phyloP scores from a whole-genome alignment of 371 early-diverging fungal species.

The Choanephora cucurbitarum region DNA sequence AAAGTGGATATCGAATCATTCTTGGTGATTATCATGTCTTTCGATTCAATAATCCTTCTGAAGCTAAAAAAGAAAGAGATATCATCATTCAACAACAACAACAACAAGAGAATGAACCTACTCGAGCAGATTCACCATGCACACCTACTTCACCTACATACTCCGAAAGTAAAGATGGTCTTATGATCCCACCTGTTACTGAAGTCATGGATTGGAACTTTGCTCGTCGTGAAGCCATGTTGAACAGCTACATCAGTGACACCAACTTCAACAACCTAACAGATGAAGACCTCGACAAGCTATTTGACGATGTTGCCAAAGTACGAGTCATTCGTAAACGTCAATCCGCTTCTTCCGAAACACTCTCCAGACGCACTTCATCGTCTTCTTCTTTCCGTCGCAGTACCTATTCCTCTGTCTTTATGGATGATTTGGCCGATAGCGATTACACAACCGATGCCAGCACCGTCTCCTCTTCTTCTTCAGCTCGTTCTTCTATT shows the following conservation, averaged over 20 bases:
- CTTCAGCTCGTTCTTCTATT: slow-evolving; percentile 3
- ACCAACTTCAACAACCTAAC: slow-evolving; percentile 45
- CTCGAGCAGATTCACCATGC: slow-evolving; percentile 5
- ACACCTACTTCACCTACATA: slow-evolving; percentile 62
- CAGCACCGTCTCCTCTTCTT: slow-evolving; percentile 14
- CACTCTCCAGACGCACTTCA: slow-evolving; percentile 24
- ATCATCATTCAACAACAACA: slow-evolving; percentile 7
- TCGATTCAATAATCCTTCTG: slow-evolving; percentile 85
- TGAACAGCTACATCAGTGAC: slow-evolving; percentile 47
- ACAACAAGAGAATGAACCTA: background rate
- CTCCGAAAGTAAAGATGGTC: slow-evolving; percentile 38
- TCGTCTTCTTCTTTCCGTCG: slow-evolving; percentile 25
- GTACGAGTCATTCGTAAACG: slow-evolving; percentile 36
- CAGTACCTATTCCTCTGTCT: slow-evolving; percentile 26
- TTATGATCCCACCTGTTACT: slow-evolving; percentile 31
- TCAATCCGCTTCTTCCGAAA: slow-evolving; percentile 27
- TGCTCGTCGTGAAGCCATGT: slow-evolving; percentile 68
- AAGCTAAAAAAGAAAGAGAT: slow-evolving; percentile 73
- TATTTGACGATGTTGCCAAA: slow-evolving; percentile 58
- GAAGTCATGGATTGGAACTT: slow-evolving; percentile 77
- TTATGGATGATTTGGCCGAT: slow-evolving; percentile 19
- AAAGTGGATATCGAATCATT: slow-evolving; percentile 80
- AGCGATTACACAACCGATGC: slow-evolving; percentile 19
- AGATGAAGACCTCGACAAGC: slow-evolving; percentile 54
- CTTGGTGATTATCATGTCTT: slow-evolving; percentile 85